Conservation (phyloP, 805 yeast species). For the Diddensiella transvaalensis region DNA sequence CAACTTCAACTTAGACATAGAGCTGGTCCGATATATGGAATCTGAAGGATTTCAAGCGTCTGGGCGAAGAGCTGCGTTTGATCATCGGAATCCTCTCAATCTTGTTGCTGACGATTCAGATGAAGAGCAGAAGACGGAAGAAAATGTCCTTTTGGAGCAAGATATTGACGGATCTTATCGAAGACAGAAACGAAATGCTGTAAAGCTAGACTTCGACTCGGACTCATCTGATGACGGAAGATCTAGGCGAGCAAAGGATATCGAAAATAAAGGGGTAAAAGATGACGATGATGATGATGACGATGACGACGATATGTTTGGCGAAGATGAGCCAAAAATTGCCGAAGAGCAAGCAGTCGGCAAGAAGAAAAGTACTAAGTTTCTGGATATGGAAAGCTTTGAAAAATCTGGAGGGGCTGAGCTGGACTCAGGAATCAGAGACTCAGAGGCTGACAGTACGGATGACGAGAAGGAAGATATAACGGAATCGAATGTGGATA, state of each 20-base stretch:
- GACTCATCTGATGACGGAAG: slow-evolving; percentile 28
- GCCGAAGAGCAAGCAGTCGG: slow-evolving; percentile 8
- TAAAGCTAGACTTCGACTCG: slow-evolving; percentile 21
- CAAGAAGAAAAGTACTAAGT: slow-evolving; percentile 23
- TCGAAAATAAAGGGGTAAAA: slow-evolving; percentile 12
- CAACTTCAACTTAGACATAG: too few relatives aligned
- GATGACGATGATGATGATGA: slow-evolving; percentile 32
- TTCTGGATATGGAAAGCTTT: slow-evolving; percentile 39
- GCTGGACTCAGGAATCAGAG: slow-evolving; percentile 20
- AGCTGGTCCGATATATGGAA: too few relatives aligned
- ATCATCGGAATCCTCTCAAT: slow-evolving; percentile 24
- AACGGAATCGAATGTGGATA: slow-evolving; percentile 20
- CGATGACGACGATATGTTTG: slow-evolving; percentile 33
- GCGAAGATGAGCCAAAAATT: slow-evolving; percentile 20
- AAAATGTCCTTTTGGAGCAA: slow-evolving; percentile 21
- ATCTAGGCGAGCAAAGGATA: slow-evolving; percentile 16
- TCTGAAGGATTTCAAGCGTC: slow-evolving; percentile 2
- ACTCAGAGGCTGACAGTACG: slow-evolving; percentile 27
- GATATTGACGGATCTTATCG: slow-evolving; percentile 22
- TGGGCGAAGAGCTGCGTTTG: slow-evolving; percentile 18
- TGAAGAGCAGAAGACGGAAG: slow-evolving; percentile 22
- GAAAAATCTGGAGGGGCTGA: slow-evolving; percentile 32
- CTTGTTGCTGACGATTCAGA: slow-evolving; percentile 15
- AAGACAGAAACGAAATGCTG: slow-evolving; percentile 10
- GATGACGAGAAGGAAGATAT: slow-evolving; percentile 25